Base-by-base conservation (phyloP, 257 asterid genomes). In the Scutellaria minor region DNA sequence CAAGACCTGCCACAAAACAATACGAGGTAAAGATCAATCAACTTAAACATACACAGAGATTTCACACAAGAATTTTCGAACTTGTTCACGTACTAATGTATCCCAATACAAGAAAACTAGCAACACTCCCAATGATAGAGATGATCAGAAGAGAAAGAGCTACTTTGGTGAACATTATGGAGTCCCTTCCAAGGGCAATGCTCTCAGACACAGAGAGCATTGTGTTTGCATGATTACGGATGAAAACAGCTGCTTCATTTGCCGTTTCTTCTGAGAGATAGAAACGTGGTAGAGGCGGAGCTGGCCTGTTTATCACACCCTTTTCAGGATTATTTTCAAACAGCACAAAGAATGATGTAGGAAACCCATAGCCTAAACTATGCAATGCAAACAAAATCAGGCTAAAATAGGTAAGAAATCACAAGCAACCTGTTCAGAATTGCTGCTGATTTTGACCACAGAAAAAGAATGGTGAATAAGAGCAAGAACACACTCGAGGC, bases 381-480 rank as follows among this genome's bases (percentile, higher is more conserved):
- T 3, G 18, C 31, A 31, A 51, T 47, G 13, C 48, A 44, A 10
- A 48, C 35, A 41, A 6, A 55, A 70, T 13, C 57, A 56, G 18
- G 9, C 8, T 4, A 4, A 61, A 40, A 61, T 18, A 51, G 66
- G 48, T 60, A 39, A 39, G 66, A 60, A 37, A 39, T 13, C 24
- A 7, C 13, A 8, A 62, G 67, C 73, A 61, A 88, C 98, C 97
- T 85, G 86, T 89, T 91, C 48, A 91, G 80, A 63, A 91, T 83
- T 63, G 91, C 87, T 53, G 98, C 96, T 44, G 96, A 88, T 83
- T 93, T 91, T 6, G 97, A 89, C 98, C 98, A 91, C n/a, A 93
- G 80, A 58, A 87, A 91, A 42, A 93, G 91, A 78, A 91, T 91
- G 61, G 88, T 79, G 74, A 88, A 85, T 5, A 91, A 83, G 47